phyloP scores from a whole-genome alignment of 352 stramenopile species.

The Globisporangium lucens region DNA sequence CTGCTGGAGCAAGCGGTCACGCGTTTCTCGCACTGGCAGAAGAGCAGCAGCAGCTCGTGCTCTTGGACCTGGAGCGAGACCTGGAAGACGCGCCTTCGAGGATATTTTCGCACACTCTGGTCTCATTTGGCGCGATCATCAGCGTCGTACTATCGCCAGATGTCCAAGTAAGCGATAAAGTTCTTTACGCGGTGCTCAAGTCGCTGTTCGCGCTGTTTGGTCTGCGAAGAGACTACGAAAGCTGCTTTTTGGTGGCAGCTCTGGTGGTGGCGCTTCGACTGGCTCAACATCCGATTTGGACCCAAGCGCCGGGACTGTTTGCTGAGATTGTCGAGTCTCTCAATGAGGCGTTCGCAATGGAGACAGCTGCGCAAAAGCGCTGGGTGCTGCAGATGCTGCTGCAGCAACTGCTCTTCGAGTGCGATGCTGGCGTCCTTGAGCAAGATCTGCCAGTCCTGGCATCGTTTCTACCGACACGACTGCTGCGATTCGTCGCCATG shows the following conservation, averaged over 20 bases:
- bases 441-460: slow-evolving; percentile 5
- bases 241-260: slow-evolving; percentile 25
- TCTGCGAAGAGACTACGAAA: slow-evolving; percentile 23
- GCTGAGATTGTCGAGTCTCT: slow-evolving; percentile 23
- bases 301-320: slow-evolving; percentile 18
- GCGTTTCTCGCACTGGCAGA: slow-evolving; percentile 9
- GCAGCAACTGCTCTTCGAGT: slow-evolving; percentile 49
- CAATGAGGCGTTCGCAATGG: slow-evolving; percentile 22
- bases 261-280: slow-evolving; percentile 23
- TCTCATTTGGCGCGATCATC: slow-evolving; percentile 21
- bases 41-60: slow-evolving; percentile 17
- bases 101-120: slow-evolving; percentile 28
- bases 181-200: slow-evolving; percentile 9
- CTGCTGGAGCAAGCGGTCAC: background rate
- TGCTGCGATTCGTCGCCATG: slow-evolving; percentile 7
- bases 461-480: slow-evolving; percentile 18
- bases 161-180: background rate
- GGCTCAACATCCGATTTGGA: slow-evolving; percentile 20
- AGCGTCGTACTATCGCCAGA: background rate
- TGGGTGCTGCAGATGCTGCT: slow-evolving; percentile 34
- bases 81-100: slow-evolving; percentile 26
- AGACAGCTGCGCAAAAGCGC: slow-evolving; percentile 21
- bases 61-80: slow-evolving; percentile 27
- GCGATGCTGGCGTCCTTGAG: slow-evolving; percentile 23
- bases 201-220: slow-evolving; percentile 30